Percentiles rank a stretch among this genome's conserved stretches.
These are phyloP conservation scores for Wickerhamomyces kurtzmanii DNA, from an alignment of 805 yeast species.

Conservation along the genomic window DNA sequence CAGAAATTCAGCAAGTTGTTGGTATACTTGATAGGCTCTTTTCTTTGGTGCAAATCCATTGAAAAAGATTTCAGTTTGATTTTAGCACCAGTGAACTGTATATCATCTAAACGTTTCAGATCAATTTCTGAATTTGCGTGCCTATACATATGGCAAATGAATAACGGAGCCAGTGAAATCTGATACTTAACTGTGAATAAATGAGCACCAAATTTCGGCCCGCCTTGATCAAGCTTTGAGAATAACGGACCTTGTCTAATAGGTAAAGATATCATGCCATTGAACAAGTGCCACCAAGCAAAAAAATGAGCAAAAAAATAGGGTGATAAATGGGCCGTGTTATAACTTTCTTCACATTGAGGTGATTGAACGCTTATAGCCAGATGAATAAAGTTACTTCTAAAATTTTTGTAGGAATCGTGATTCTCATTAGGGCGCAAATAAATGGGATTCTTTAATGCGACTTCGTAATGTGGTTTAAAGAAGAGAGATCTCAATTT, in stretches of 20 bases:
- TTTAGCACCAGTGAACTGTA: slow-evolving; percentile 54
- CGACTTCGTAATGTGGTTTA: slow-evolving; percentile 55
- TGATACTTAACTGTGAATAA: slow-evolving; percentile 68
- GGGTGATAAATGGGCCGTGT: slow-evolving; percentile 68
- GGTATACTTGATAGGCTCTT: slow-evolving; percentile 27
- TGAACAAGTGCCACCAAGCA: slow-evolving; percentile 76
- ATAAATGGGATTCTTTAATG: slow-evolving; percentile 45
- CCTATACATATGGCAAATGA: slow-evolving; percentile 61
- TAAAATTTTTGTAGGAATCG: slow-evolving; percentile 51
- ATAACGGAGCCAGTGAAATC: slow-evolving; percentile 56
- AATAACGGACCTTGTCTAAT: slow-evolving; percentile 65
- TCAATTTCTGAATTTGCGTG: slow-evolving; percentile 35
- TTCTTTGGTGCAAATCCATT: slow-evolving; percentile 54
- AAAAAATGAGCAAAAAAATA: slow-evolving; percentile 57
- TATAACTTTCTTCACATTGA: slow-evolving; percentile 27
- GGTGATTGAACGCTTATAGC: slow-evolving; percentile 27
- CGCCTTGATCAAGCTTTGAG: slow-evolving; percentile 33
- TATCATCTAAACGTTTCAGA: slow-evolving; percentile 28
- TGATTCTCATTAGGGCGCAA: slow-evolving; percentile 31
- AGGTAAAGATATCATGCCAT: slow-evolving; percentile 71
- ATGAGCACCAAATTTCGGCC: slow-evolving; percentile 55
- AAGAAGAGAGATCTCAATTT: slow-evolving; percentile 36
- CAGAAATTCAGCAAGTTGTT: slow-evolving; percentile 35
- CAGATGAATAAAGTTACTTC: slow-evolving; percentile 57
- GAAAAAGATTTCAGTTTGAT: slow-evolving; percentile 39